Conservation (phyloP, 1,284 basidiomycete species). For the Inonotus hispidus region DNA sequence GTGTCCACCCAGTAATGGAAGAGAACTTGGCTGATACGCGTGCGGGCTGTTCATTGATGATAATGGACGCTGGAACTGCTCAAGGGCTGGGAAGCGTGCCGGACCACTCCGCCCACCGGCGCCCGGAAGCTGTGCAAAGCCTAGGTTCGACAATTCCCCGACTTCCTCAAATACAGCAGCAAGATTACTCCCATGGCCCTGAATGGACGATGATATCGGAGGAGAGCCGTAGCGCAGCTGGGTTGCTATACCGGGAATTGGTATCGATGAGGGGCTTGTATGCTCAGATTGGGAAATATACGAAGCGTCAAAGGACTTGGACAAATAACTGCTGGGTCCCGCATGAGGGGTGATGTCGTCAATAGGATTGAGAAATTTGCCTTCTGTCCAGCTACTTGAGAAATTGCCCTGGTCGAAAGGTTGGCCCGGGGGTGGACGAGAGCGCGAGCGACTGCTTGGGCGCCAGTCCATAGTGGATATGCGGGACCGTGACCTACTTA, state of each 20-base stretch:
- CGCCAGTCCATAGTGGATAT: slow-evolving; percentile 79
- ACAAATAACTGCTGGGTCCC: background rate
- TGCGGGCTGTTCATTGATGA: slow-evolving; percentile 44
- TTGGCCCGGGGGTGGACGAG: slow-evolving; percentile 51
- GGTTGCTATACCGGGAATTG: slow-evolving; percentile 44
- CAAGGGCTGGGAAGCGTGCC: slow-evolving; percentile 32
- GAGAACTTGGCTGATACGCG: slow-evolving; percentile 58
- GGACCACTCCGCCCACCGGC: slow-evolving; percentile 6
- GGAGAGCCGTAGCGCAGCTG: slow-evolving; percentile 49
- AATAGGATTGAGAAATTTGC: slow-evolving; percentile 38
- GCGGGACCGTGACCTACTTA: slow-evolving; percentile 88
- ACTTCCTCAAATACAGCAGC: slow-evolving; percentile 54
- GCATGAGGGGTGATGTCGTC: slow-evolving; percentile 13
- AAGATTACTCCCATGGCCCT: slow-evolving; percentile 35
- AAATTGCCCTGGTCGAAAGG: slow-evolving; percentile 41
- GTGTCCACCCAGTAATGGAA: slow-evolving; percentile 55
- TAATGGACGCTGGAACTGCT: slow-evolving; percentile 35
- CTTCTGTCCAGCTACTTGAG: slow-evolving; percentile 35
- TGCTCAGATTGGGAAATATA: slow-evolving; percentile 11
- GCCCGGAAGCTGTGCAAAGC: background rate
- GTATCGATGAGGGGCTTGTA: slow-evolving; percentile 21
- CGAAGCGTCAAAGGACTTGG: slow-evolving; percentile 17
- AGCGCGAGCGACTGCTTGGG: slow-evolving; percentile 67
- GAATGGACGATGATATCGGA: slow-evolving; percentile 31
- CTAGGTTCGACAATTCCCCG: slow-evolving; percentile 23